phyloP scores from a whole-genome alignment of 768 basidiomycete genomes.

The Phaeotremella skinneri region DNA sequence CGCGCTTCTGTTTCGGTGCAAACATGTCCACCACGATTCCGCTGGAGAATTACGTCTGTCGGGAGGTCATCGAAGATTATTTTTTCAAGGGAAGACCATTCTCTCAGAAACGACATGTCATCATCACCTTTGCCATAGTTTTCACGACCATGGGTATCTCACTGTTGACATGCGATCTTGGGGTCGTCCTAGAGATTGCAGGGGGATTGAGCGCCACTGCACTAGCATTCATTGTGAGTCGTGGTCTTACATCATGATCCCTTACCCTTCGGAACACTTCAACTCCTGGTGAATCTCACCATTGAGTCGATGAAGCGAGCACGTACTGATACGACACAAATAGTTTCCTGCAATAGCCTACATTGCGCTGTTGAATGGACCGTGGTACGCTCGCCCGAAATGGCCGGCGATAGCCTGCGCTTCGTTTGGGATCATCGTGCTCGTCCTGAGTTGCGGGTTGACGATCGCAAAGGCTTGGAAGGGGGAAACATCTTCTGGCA shows the following conservation, averaged over 20 bases:
- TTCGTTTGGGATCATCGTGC: constrained; percentile 70
- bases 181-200: constrained; percentile 96
- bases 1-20: constrained; percentile 86
- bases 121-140: constrained; percentile 84
- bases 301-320: neutral
- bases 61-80: constrained; percentile 94
- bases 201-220: constrained; percentile 78
- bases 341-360: constrained; percentile 52
- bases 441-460: constrained; percentile 72
- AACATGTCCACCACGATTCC: constrained; percentile 99
- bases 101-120: constrained; percentile 75
- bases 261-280: too few relatives aligned
- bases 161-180: constrained; percentile 89
- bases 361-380: constrained; percentile 48
- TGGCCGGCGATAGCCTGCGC: constrained; percentile 73
- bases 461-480: constrained; percentile 78
- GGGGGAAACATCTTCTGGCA: constrained; percentile 62
- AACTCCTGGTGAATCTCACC: neutral
- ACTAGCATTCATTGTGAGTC: constrained; percentile 71
- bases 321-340: neutral
- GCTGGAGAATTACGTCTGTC: constrained; percentile 91
- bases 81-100: constrained; percentile 89
- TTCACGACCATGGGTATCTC: constrained; percentile 79
- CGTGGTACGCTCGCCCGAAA: constrained; percentile 70
- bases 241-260: too few relatives aligned